These are phyloP conservation scores for Nannochloropsis gaditana DNA, from an alignment of 108 stramenopile genomes.

Conservation along the genomic window DNA sequence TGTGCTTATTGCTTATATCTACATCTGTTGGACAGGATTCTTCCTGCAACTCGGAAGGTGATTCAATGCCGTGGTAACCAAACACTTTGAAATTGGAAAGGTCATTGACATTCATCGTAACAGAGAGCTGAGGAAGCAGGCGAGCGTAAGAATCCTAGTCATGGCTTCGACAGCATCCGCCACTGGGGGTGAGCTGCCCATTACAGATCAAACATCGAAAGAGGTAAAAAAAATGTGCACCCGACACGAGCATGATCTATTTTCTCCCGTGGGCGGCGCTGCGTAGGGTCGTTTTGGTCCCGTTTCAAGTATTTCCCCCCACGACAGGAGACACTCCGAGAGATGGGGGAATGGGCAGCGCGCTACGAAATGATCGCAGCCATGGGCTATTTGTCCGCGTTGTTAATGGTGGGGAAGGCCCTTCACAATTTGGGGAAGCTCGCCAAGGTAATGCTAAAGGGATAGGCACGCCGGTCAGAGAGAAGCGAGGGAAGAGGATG, in stretches of 20 bases:
- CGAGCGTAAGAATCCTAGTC: background rate
- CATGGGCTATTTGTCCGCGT: conserved; percentile 6
- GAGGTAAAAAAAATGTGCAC: too few species aligned
- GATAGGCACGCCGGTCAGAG: too few species aligned
- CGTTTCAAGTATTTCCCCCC: background rate
- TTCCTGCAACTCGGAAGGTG: too few species aligned
- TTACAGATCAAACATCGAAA: background rate
- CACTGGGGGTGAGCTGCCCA: background rate
- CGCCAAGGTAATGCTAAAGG: background rate
- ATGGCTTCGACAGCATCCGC: background rate
- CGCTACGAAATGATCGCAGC: conserved; percentile 5
- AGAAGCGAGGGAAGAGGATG: too few species aligned
- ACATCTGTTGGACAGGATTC: too few species aligned
- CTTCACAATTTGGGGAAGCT: conserved; percentile 5
- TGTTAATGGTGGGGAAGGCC: background rate
- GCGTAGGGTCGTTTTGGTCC: background rate
- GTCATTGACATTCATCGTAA: too few species aligned
- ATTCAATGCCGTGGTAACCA: too few species aligned
- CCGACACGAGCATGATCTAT: too few species aligned
- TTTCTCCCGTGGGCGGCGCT: background rate
- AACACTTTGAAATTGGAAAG: too few species aligned
- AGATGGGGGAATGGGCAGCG: conserved; percentile 13
- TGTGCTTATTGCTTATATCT: too few species aligned
- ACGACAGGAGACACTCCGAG: background rate
- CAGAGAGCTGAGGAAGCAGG: background rate